Evolutionary conservation across 108 stramenopile genomes (phyloP).

Genomic region (Nitzschia palea): DNA sequence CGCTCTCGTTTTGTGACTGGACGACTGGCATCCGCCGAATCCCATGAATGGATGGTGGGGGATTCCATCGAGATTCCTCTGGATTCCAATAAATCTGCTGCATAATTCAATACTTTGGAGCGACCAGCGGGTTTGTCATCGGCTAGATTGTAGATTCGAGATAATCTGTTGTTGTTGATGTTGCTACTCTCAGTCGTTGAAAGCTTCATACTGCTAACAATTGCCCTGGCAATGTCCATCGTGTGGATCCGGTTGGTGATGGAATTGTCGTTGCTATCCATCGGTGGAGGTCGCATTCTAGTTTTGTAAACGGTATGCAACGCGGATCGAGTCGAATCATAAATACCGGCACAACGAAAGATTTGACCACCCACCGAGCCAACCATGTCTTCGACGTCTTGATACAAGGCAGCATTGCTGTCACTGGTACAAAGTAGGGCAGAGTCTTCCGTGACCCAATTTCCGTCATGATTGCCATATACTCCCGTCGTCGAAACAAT

Average conservation of each 20-base stretch:
- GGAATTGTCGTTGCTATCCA: neutral
- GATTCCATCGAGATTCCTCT: neutral
- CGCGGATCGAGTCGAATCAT: slow-evolving; percentile 63
- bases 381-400: slow-evolving; percentile 30
- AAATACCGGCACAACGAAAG: slow-evolving; percentile 82
- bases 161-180: neutral
- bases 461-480: slow-evolving; percentile 80
- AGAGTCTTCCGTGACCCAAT: slow-evolving; percentile 70
- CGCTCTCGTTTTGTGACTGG: slow-evolving; percentile 27
- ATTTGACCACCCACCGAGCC: slow-evolving; percentile 12
- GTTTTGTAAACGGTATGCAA: slow-evolving; percentile 59
- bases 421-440: slow-evolving; percentile 19
- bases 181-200: neutral
- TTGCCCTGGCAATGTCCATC: slow-evolving; percentile 53
- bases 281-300: neutral
- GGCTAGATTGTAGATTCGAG: slow-evolving; percentile 59
- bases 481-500: slow-evolving; percentile 75
- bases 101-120: slow-evolving; percentile 6
- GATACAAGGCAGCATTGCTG: slow-evolving; percentile 16
- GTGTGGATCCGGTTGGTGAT: slow-evolving; percentile 70
- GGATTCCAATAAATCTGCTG: slow-evolving; percentile 11
- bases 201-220: slow-evolving; percentile 43
- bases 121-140: slow-evolving; percentile 62
- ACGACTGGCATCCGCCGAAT: neutral
- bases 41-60: neutral